phyloP scores from a whole-genome alignment of 2,329 filamentous ascomycete species.

The Neurospora sp. region DNA sequence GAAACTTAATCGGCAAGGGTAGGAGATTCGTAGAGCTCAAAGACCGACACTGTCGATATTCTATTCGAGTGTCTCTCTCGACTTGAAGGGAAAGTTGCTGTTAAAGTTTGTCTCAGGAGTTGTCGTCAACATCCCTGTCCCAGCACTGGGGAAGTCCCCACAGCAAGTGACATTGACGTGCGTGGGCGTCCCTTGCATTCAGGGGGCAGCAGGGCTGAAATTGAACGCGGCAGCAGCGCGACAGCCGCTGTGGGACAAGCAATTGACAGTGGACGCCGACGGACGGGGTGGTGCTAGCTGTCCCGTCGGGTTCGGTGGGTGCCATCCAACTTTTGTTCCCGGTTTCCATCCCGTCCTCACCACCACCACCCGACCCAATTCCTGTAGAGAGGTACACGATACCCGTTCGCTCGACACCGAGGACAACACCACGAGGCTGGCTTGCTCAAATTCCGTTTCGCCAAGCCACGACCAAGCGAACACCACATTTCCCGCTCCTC shows the following conservation, averaged over 20 bases:
- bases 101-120: background rate
- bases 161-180: background rate
- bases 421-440: background rate
- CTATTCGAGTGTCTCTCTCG: background rate
- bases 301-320: background rate
- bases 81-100: background rate
- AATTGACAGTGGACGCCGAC: background rate
- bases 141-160: background rate
- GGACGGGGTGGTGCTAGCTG: background rate
- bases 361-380: background rate
- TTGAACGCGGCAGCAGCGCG: background rate
- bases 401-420: background rate
- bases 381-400: background rate
- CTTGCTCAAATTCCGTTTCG: background rate
- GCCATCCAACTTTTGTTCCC: background rate
- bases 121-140: background rate
- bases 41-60: background rate
- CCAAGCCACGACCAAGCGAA: background rate
- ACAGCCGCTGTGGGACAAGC: background rate
- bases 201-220: background rate
- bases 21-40: fast-evolving
- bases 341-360: background rate
- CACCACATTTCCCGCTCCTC: background rate
- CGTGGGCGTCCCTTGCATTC: background rate
- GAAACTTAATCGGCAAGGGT: background rate